Conservation (phyloP, 192 early-diverging fungal species). For the Jimgerdemannia lactiflua region DNA sequence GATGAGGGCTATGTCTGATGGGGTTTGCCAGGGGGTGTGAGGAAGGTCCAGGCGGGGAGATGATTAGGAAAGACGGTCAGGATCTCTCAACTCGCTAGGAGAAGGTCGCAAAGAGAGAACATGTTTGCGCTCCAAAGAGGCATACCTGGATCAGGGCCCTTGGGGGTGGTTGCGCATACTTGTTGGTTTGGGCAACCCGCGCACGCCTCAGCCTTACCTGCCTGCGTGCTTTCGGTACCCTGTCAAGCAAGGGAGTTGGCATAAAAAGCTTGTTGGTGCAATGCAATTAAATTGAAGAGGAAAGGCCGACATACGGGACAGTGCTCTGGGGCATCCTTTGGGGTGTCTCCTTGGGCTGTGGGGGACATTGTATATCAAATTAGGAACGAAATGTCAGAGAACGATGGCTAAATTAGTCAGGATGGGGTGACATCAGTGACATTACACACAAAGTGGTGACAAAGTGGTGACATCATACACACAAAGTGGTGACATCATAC, state of each 20-base stretch:
- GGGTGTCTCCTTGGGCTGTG: constrained; percentile 18
- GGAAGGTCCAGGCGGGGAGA: not conserved
- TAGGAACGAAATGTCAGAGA: too few species aligned
- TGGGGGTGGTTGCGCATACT: constrained; percentile 70
- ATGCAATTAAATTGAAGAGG: not conserved
- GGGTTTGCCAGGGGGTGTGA: constrained; percentile 1
- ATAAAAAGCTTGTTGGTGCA: not conserved
- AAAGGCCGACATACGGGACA: constrained; percentile 46
- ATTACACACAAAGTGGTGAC: too few species aligned
- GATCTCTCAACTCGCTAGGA: not conserved
- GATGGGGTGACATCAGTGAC: too few species aligned
- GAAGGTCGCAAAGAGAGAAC: not conserved
- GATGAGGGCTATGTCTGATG: constrained; percentile 56
- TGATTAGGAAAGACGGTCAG: not conserved
- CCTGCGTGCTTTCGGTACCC: constrained; percentile 68
- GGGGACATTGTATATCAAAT: not conserved
- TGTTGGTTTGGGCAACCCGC: constrained; percentile 81
- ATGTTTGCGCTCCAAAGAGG: too few species aligned
- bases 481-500: too few species aligned
- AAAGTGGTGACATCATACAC: too few species aligned
- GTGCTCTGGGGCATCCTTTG: constrained; percentile 69
- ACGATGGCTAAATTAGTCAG: too few species aligned
- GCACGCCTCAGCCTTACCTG: constrained; percentile 73
- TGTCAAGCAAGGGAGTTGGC: constrained; percentile 10
- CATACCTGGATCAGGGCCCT: constrained; percentile 76